Conservation (phyloP, 495 filamentous ascomycete genomes). For the Xylaria acuta region DNA sequence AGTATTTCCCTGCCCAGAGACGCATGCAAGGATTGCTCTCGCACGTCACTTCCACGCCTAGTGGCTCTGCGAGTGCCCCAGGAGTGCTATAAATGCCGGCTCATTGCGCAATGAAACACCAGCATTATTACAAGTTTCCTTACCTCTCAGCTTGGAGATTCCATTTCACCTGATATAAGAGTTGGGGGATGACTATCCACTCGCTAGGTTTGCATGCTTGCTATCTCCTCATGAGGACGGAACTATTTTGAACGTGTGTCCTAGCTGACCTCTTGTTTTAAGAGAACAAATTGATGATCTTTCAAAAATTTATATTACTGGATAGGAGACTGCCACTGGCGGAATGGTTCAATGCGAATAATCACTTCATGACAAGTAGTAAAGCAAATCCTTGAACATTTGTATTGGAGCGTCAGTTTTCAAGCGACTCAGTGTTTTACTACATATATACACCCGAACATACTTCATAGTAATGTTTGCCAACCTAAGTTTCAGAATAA, state of each 20-base stretch:
- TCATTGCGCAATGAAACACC: background rate
- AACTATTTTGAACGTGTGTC: background rate
- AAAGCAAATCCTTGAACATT: background rate
- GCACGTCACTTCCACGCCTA: conserved; percentile 30
- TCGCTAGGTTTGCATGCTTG: background rate
- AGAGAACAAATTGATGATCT: background rate
- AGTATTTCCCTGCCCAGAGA: conserved; percentile 33
- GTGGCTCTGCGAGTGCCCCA: conserved; percentile 33
- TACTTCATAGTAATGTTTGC: background rate
- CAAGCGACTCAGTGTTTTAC: background rate
- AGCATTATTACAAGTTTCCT: background rate
- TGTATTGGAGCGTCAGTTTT: background rate
- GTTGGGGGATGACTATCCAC: background rate
- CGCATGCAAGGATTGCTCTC: conserved; percentile 30
- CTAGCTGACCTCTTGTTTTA: background rate
- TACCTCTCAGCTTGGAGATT: background rate
- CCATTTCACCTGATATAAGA: background rate
- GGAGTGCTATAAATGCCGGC: background rate
- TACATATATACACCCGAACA: no score
- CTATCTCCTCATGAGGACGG: background rate
- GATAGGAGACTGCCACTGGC: background rate
- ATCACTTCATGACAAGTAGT: background rate
- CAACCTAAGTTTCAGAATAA: background rate
- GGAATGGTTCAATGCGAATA: background rate
- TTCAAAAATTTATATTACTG: background rate